Base-by-base conservation (phyloP, 768 basidiomycete species). In the Mycena olivaceomarginata region DNA sequence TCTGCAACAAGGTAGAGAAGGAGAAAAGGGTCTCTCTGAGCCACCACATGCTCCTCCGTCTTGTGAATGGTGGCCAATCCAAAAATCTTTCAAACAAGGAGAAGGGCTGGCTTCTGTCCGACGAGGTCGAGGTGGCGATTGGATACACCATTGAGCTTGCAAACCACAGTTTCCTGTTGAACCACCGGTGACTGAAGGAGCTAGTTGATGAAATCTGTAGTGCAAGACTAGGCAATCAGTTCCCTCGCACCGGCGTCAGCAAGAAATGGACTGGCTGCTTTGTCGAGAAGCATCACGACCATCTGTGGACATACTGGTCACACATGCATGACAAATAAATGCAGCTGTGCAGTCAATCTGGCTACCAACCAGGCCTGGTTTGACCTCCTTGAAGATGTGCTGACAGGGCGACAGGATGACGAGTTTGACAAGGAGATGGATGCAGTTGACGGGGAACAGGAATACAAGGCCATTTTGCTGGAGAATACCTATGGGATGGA, bases 291-390 rank as follows among this genome's bases (percentile, higher is more conserved):
- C 82, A 89, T 72, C 63, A 67, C 2, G 74, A 85, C 22, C 46
- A 68, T 7, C 70, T 90, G 8, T 72, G 81, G n/a, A 72, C 69
- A 20, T 85, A 80, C 48, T 85, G 85, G 82, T 80, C 85, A 22
- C 70, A 74, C 25, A 72, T 85, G 25, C 82, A 89, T 0, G 88
- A 90, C 31, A n/a, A 76, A 75, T 16, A 81, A 83, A 22, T 80
- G 83, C 39, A 87, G 84, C 0, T 78, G 74, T 10, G 87, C 86
- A 20, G 86, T 87, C 9, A 90, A 90, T 74, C 82, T 83, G 10
- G 51, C 74, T 7, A 86, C 84, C 1, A 85, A 88, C 37, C 77
- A 80, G 16, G 81, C 80, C 15, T 43, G 81, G 74, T 89, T 82
- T 74, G 74, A 82, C 12, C 62, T 90, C 4, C 80, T 90, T 0